phyloP scores from a whole-genome alignment of 495 filamentous ascomycete genomes.

The Penicillium longicatenatum region DNA sequence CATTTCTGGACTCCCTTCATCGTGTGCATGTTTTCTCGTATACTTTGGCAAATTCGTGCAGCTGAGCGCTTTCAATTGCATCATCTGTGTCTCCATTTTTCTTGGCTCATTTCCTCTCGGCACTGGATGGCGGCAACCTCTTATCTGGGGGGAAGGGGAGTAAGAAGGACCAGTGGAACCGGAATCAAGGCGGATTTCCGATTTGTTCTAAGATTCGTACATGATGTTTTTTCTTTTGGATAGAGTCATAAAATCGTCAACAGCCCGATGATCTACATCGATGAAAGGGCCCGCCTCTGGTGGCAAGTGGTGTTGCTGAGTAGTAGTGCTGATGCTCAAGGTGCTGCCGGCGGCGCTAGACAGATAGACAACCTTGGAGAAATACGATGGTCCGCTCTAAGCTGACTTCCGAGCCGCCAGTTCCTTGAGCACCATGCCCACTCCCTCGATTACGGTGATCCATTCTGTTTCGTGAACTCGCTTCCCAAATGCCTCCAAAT shows the following conservation, averaged over 20 bases:
- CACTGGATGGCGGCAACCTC: neutral
- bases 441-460: conserved; percentile 67
- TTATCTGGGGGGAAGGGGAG: neutral
- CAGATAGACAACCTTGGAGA: neutral
- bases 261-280: conserved; percentile 12
- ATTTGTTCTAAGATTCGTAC: conserved; percentile 19
- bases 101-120: conserved; percentile 1
- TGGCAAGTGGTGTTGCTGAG: neutral
- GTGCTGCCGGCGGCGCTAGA: neutral
- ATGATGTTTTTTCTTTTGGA: conserved; percentile 21
- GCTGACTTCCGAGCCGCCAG: conserved; percentile 35
- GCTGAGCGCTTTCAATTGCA: neutral
- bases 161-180: neutral
- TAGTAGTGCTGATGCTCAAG: neutral
- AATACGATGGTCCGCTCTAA: conserved; percentile 4
- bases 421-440: conserved; percentile 57
- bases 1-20: neutral
- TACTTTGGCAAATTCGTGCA: neutral
- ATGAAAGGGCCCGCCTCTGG: neutral
- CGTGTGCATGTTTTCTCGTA: neutral
- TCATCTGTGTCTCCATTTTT: neutral
- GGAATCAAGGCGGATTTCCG: neutral
- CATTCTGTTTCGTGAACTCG: conserved; percentile 74
- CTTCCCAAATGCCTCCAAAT: conserved; percentile 63
- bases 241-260: conserved; percentile 34